Evolutionary conservation across 331 rosid genomes (phyloP), one percentile per base, ranked within the genome.

Genomic region (Stylosanthes scabra): DNA sequence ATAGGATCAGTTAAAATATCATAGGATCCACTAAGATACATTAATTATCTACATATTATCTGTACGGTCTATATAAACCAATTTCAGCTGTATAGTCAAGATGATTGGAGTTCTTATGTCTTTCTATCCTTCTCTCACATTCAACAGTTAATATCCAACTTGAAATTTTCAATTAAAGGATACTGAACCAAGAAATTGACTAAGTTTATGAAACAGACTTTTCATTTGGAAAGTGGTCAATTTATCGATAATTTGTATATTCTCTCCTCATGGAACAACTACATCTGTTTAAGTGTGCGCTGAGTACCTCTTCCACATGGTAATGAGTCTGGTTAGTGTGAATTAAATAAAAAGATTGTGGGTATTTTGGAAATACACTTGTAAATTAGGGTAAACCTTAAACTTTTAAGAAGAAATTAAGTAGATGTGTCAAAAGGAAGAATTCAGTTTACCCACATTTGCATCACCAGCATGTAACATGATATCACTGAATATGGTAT

Each of bases 401-500:
- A 59, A 31, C 39, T 42, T 64, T 15, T 46, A 65, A 50, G 20
- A 9, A 59, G 12, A 28, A 37, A 52, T 46, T 13, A 29, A 78
- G 34, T 45, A 75, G 29, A 66, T 56, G 44, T 63, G 70, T 40
- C 41, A 29, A 42, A 27, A 74, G 58, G 61, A 72, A 58, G 40
- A 51, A 76, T 57, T 65, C 59, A 10, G 42, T 45, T 40, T 70
- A 10, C 97, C 68, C 86, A 91, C 97, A 80, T 91, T 93, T 65
- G n/a, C 64, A 81, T 78, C 68, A 58, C 88, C 86, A 2, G 88
- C 87, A 69, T 67, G 91, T 28, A 83, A 46, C 77, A 86, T 13
- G 74, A 93, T 93, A 88, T 90, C 80, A 70, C 40, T 83, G 86
- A 93, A 93, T 60, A 93, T 86, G 76, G 80, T 66, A 72, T 87